Conservation (phyloP, 2,329 filamentous ascomycete species). For the Phaeomoniella chlamydospora region DNA sequence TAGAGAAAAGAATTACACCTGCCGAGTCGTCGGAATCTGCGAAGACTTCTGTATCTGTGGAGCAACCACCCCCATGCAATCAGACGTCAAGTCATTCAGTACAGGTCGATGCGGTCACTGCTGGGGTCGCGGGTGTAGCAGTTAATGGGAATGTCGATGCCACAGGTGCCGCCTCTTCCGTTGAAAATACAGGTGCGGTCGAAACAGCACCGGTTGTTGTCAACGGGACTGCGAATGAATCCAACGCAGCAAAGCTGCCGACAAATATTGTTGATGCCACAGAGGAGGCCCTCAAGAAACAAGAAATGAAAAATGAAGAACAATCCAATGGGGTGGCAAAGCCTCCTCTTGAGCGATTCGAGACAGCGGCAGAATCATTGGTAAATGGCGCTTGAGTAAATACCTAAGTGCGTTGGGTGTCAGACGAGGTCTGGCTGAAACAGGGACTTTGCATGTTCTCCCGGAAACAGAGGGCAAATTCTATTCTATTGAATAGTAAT, state of each 20-base stretch:
- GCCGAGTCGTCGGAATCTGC: conserved; percentile 12
- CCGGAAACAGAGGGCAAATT: too few species aligned
- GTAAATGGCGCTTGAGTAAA: too few species aligned
- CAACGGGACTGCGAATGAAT: not conserved
- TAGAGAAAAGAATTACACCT: conserved; percentile 8
- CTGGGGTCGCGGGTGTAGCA: not conserved
- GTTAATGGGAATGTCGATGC: not conserved
- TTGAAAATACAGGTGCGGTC: not conserved
- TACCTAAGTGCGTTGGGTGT: too few species aligned
- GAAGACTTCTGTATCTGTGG: conserved; percentile 8
- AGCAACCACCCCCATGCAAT: too few species aligned
- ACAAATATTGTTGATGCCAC: not conserved
- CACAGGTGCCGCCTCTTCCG: not conserved
- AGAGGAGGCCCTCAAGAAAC: too few species aligned
- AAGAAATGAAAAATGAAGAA: too few species aligned
- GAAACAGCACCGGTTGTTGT: not conserved
- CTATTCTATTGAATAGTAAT: too few species aligned
- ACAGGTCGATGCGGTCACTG: not conserved
- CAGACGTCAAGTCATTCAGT: conserved; percentile 3
- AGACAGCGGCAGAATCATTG: conserved; percentile 8
- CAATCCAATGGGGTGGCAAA: conserved; percentile 1
- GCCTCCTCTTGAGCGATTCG: conserved; percentile 10
- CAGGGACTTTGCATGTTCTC: too few species aligned
- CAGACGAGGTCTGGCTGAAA: too few species aligned
- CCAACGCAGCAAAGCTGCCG: not conserved